Conservation (phyloP, 129 eudicot species). For the Rutidosis leptorrhynchoides region DNA sequence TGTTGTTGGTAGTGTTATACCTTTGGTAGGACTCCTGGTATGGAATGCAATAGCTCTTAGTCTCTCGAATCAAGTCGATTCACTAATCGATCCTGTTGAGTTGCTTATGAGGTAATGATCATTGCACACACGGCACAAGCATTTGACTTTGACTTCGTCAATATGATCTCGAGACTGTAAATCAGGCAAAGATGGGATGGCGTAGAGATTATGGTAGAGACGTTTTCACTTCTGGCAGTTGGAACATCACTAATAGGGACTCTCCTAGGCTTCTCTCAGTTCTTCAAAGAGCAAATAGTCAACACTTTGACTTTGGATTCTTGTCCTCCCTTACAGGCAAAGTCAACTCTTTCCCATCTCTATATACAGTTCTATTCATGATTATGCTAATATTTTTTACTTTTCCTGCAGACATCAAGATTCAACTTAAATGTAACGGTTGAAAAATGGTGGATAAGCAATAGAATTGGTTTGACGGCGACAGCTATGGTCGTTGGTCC, state of each 20-base stretch:
- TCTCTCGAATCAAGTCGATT: slow-evolving; percentile 47
- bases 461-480: slow-evolving; percentile 49
- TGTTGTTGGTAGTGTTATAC: slow-evolving; percentile 69
- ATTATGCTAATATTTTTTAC: slow-evolving; percentile 14
- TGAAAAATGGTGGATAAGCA: slow-evolving; percentile 57
- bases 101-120: slow-evolving; percentile 59
- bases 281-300: slow-evolving; percentile 76
- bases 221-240: slow-evolving; percentile 80
- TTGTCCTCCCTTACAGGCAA: slow-evolving; percentile 31
- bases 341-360: slow-evolving; percentile 28
- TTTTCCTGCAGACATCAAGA: slow-evolving; percentile 41
- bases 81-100: slow-evolving; percentile 68
- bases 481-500: slow-evolving; percentile 65
- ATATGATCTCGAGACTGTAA: slow-evolving; percentile 9
- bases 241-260: slow-evolving; percentile 87
- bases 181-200: slow-evolving; percentile 72
- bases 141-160: slow-evolving; percentile 22
- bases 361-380: not conserved
- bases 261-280: slow-evolving; percentile 74
- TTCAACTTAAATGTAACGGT: slow-evolving; percentile 6
- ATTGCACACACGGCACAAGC: not conserved
- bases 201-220: slow-evolving; percentile 72
- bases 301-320: slow-evolving; percentile 36
- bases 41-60: slow-evolving; percentile 76
- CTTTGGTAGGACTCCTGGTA: slow-evolving; percentile 58